A percentile compares a stretch with the other conserved stretches of the same genome.
These are phyloP conservation scores for Solanum chiquidenum DNA, from an alignment of 257 asterid species.

Conservation along the genomic window DNA sequence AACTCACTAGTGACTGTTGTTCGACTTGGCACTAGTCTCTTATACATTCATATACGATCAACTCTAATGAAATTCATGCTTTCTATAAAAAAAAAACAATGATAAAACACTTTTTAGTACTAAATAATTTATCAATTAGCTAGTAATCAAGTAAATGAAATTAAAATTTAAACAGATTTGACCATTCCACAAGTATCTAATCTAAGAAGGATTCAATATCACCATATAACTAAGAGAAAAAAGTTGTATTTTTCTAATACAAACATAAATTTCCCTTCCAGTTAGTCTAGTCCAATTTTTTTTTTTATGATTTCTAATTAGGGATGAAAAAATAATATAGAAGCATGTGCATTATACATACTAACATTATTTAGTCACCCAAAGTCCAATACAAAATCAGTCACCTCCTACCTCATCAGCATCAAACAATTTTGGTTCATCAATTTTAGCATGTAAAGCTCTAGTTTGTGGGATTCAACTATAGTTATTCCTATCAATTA, in stretches of 20 bases:
- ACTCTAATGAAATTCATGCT: not conserved
- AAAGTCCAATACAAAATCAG: conserved; percentile 1
- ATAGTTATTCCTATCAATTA: not conserved
- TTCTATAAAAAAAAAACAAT: too few relatives aligned
- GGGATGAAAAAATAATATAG: too few relatives aligned
- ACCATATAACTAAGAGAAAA: not conserved
- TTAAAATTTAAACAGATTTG: too few relatives aligned
- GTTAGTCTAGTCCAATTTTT: too few relatives aligned
- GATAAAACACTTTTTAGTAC: too few relatives aligned
- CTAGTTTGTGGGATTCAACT: not conserved
- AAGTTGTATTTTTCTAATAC: not conserved
- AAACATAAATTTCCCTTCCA: too few relatives aligned
- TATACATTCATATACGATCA: not conserved
- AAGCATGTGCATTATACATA: not conserved
- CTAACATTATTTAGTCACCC: not conserved
- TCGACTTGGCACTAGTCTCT: not conserved
- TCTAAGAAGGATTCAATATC: too few relatives aligned
- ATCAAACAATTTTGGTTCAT: not conserved
- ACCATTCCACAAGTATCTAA: too few relatives aligned
- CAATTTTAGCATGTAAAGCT: not conserved
- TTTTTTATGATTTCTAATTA: too few relatives aligned
- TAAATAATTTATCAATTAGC: too few relatives aligned
- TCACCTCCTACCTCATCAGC: not conserved
- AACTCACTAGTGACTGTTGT: not conserved
- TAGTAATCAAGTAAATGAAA: too few relatives aligned